Evolutionary conservation across 768 basidiomycete genomes (phyloP).

Genomic region (Lactarius hatsudake): DNA sequence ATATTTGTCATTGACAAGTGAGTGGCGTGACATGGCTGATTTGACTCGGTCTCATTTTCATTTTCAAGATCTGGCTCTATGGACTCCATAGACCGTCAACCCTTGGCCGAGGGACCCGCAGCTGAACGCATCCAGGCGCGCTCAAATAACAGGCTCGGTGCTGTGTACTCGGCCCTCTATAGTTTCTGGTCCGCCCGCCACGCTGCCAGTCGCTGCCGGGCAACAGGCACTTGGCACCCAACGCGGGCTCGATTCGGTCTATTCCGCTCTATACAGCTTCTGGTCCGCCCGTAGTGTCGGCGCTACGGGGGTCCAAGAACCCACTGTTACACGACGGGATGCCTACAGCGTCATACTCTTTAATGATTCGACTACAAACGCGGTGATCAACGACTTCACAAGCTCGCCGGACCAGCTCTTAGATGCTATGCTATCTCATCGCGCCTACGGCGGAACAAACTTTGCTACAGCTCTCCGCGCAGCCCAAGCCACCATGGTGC

Average conservation of each 20-base stretch:
- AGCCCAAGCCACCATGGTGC: constrained; percentile 41
- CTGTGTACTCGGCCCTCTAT: constrained; percentile 54
- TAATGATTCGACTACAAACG: constrained; percentile 28
- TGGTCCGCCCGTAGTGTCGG: constrained; percentile 49
- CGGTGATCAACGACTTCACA: constrained; percentile 45
- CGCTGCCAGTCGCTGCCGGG: constrained; percentile 33
- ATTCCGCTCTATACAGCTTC: constrained; percentile 49
- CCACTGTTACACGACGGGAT: constrained; percentile 39
- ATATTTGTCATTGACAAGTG: constrained; percentile 55
- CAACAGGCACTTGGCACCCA: constrained; percentile 22
- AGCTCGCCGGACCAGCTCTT: constrained; percentile 48
- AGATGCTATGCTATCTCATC: constrained; percentile 35
- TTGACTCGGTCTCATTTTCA: not conserved
- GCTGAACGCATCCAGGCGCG: constrained; percentile 37
- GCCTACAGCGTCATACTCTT: constrained; percentile 60
- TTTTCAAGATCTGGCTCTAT: constrained; percentile 51
- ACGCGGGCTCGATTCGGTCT: constrained; percentile 44
- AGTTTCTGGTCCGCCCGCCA: constrained; percentile 56
- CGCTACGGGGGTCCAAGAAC: constrained; percentile 29
- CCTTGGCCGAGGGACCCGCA: constrained; percentile 43
- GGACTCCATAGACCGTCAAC: constrained; percentile 40
- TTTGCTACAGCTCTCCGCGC: constrained; percentile 41
- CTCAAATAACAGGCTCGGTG: constrained; percentile 51
- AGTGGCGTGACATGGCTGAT: not conserved
- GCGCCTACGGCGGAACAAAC: constrained; percentile 41